Base-by-base conservation (phyloP, 2,329 filamentous ascomycete genomes). In the Calonectria naviculata region DNA sequence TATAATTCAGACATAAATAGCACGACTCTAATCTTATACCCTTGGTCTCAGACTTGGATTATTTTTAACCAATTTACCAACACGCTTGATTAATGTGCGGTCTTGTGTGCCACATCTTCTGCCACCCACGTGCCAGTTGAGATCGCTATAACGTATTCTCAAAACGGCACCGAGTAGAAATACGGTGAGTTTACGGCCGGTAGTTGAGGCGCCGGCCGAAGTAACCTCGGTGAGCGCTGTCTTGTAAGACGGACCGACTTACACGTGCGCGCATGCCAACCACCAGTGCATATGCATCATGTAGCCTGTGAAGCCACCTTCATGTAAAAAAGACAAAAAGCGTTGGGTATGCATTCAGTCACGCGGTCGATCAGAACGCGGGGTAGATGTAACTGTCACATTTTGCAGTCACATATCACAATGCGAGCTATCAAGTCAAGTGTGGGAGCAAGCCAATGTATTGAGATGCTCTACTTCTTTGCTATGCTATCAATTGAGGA, bases 201-300 rank as follows among this genome's bases (percentile, higher is more conserved):
- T 21, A 58, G 31, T 47, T 36, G 29, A 47, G 31, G 42, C 31
- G 31, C 17, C 19, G 44, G 29, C 24, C 31, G 36, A 49, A 26
- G 44, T 34, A 42, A 61, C 60, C 36, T 60, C 61, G 58, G 66
- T 64, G 58, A 64, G 47, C 19, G 29, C 29, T 58, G 68, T 63
- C 56, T 68, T 29, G 26, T 46, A 49, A 64, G 49, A 56, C 64
- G 68, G 68, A 19, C 68, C 68, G 68, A 71, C 58, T 65, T 63
- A 64, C 58, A 67, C 54, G 58, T 60, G 68, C 17, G 42, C 49
- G 46, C 29, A 65, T 21, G n/a, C 29, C 49, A 38, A 29, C n/a
- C 38, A 56, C 21, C 54, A 54, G 21, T 38, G 46, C 12, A 38
- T 36, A 66, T 62, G 63, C 46, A 49, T 34, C 56, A 10, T 28